Percentiles rank a stretch among this genome's conserved stretches.
Conservation (phyloP, 164 flowering plant genomes). For the Magnolia kwangsiensis region DNA sequence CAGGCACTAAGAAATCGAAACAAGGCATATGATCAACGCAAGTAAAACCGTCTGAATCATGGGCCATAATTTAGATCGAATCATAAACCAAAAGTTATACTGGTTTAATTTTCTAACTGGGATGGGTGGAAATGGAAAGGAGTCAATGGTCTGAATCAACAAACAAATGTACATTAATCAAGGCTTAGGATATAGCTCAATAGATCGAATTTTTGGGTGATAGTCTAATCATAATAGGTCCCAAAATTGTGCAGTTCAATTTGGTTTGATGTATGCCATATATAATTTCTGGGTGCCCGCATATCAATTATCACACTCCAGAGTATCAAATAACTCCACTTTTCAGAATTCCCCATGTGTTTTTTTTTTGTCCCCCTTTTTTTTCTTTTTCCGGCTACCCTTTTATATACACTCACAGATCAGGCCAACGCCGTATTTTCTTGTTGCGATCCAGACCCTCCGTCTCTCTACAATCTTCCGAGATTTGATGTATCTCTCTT, state of each 20-base stretch:
- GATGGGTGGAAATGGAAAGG: background rate
- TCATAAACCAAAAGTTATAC: too few relatives aligned
- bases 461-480: background rate
- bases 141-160: background rate
- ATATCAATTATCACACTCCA: background rate
- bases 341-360: background rate
- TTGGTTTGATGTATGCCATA: background rate
- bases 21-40: background rate
- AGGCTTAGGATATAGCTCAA: background rate
- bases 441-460: background rate
- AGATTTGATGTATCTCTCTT: constrained; percentile 6
- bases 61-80: background rate
- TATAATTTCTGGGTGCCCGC: background rate
- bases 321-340: background rate
- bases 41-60: background rate
- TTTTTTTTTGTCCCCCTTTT: background rate
- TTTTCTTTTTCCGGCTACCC: background rate
- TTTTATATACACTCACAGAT: constrained; percentile 29
- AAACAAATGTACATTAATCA: background rate
- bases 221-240: too few relatives aligned
- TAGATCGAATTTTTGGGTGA: background rate
- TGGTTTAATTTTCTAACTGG: background rate
- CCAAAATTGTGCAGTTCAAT: background rate
- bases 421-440: constrained; percentile 15
- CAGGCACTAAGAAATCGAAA: background rate